Evolutionary conservation across 2,329 filamentous ascomycete genomes (phyloP), one percentile per base, ranked within the genome.

Genomic region (Aspergillus sojae): DNA sequence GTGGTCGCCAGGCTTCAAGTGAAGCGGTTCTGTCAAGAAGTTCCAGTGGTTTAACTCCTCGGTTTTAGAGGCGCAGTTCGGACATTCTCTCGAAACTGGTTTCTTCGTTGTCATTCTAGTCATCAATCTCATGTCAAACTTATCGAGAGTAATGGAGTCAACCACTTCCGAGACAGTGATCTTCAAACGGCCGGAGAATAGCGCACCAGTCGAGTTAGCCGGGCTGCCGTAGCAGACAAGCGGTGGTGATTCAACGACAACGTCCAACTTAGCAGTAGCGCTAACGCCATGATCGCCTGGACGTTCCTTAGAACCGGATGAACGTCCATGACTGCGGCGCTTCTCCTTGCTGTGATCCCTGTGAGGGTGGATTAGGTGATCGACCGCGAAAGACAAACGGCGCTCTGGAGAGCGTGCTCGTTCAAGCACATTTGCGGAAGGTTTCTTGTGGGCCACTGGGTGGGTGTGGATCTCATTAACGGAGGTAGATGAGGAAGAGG

Each of bases 101-200:
- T 91, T 90, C 84, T 94, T 96, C 70, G 92, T 92, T 34, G 85
- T 87, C 53, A 89, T 86, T 69, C 88, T 88, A 65, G 91, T 86
- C 71, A 87, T 84, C 65, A 99, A 85, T 61, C 82, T 85, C 79
- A 95, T 91, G 56, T 86, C 84, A 73, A 97, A 90, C 63, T 84
- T 87, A 65, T 91, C 88, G 52, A 97, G 79, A 12, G 78, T 82
- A 55, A 92, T 85, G 62, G 91, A 82, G 5, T 77, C 75, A 7
- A 88, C 85, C 12, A 78, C 72, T 59, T 93, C 89, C 66, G 86
- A 85, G 71, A 97, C 86, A 45, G 88, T 83, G 60, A 98, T 79
- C 70, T 89, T 88, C 70, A 98, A 82, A 75, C 93, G 91, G 34
- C 93, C 93, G 1, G 93, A 96, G 57, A 97, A 86, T 64, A 97